These are phyloP conservation scores for Nitzschia sp. DNA, from an alignment of 108 stramenopile species.

Conservation along the genomic window DNA sequence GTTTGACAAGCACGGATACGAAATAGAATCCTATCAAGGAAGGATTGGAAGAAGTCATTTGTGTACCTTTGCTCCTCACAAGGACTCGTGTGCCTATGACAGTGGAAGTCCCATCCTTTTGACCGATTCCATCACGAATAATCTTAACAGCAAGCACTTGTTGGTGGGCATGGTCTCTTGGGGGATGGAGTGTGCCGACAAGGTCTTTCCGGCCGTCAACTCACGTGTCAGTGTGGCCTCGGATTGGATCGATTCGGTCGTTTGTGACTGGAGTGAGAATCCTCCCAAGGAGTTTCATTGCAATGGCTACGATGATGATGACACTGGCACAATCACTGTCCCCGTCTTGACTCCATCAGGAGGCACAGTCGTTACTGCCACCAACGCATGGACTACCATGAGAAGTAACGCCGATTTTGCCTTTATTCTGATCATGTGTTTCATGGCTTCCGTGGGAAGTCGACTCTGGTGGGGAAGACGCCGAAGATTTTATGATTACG, in stretches of 20 bases:
- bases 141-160: not conserved
- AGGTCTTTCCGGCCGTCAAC: conserved; percentile 52
- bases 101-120: conserved; percentile 41
- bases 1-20: too few relatives aligned
- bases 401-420: not conserved
- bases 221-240: conserved; percentile 38
- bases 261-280: conserved; percentile 38
- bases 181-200: conserved; percentile 17
- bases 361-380: too few relatives aligned
- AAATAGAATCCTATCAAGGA: conserved; percentile 14
- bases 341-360: too few relatives aligned
- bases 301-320: too few relatives aligned
- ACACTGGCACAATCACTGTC: too few relatives aligned
- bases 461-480: not conserved
- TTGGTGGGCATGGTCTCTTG: conserved; percentile 16
- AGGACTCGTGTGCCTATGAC: conserved; percentile 29
- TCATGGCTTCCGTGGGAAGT: not conserved
- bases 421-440: not conserved
- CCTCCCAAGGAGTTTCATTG: conserved; percentile 24
- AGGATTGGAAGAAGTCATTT: conserved; percentile 3
- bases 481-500: not conserved
- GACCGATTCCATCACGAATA: conserved; percentile 6
- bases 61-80: conserved; percentile 19
- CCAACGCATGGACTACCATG: too few relatives aligned
- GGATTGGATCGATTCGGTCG: conserved; percentile 50